Base-by-base conservation (phyloP, 2,329 filamentous ascomycete species). In the Alternaria hordeiaustralica region DNA sequence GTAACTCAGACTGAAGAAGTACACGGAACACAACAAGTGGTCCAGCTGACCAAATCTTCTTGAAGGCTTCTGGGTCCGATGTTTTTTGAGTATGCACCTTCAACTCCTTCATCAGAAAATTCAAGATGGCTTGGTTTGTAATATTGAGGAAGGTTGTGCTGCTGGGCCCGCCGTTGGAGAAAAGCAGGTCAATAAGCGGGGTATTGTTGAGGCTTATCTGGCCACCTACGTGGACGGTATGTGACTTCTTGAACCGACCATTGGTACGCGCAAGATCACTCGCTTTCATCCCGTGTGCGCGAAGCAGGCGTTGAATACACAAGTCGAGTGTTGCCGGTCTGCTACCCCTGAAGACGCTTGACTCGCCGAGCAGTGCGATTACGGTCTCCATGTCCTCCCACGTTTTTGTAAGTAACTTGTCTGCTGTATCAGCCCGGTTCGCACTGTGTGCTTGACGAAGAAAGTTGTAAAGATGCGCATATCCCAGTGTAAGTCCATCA, bases 341-440 rank as follows among this genome's bases (percentile, higher is more conserved):
- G 2, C 8, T 41, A 2, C 33, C 33, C 33, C 0, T 41, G 8
- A 41, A 41, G 33, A 41, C 0, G 1, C 2, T 10, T 0, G 33
- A 41, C 33, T 41, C 33, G 2, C 33, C 33, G 0, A 41, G 15
- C 8, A 41, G 8, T 10, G 7, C 33, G 0, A 41, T 41, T 10
- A 1, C 33, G 0, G 2, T 5, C 2, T 41, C 33, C 4, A 41
- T 41, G 2, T 41, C 33, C 0, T 41, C 2, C 33, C 33, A n/a
- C 15, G 1, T 1, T 3, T n/a, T 41, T 1, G 33, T 2, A 10
- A 41, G 2, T 41, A 41, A n/a, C 15, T 41, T n/a, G 0, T 41
- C 33, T 1, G 33, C 1, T 0, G 33, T n/a, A 0, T 41, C 33
- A 2, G 8, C 33, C 15, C 1, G 0, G 1, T 41, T 41, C 2